These are phyloP conservation scores for Candida qinlingensis DNA, from an alignment of 805 yeast genomes.

Conservation along the genomic window DNA sequence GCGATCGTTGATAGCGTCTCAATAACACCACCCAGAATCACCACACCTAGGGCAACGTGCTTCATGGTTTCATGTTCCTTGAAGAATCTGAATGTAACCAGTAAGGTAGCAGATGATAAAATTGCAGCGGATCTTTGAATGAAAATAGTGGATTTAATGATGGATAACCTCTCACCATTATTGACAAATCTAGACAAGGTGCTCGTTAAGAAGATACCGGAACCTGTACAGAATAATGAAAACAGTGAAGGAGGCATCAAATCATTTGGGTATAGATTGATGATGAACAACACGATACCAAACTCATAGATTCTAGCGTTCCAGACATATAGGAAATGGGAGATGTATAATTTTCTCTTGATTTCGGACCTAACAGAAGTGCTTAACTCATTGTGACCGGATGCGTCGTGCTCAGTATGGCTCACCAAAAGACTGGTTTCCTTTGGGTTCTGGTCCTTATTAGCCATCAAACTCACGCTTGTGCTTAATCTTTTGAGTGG, in stretches of 20 bases:
- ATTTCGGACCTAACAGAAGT: background rate
- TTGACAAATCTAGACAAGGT: slow-evolving; percentile 28
- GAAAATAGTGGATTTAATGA: slow-evolving; percentile 29
- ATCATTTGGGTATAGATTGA: slow-evolving; percentile 29
- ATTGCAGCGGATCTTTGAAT: slow-evolving; percentile 20
- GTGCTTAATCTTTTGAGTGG: too few relatives aligned
- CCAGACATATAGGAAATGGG: slow-evolving; percentile 35
- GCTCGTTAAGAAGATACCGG: slow-evolving; percentile 26
- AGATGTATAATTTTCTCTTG: slow-evolving; percentile 20
- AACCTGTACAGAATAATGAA: slow-evolving; percentile 26
- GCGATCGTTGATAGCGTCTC: slow-evolving; percentile 30
- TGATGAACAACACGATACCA: slow-evolving; percentile 32
- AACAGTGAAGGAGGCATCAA: slow-evolving; percentile 32
- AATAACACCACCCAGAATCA: slow-evolving; percentile 27
- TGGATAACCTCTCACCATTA: slow-evolving; percentile 24
- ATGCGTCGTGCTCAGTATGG: too few relatives aligned
- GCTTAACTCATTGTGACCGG: background rate
- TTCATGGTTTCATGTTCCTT: slow-evolving; percentile 7
- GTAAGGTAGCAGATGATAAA: slow-evolving; percentile 6
- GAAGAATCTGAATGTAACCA: slow-evolving; percentile 13
- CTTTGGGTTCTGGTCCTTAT: background rate
- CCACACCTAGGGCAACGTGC: slow-evolving; percentile 14
- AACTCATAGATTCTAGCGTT: slow-evolving; percentile 35
- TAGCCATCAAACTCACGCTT: background rate
- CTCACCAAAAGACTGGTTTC: background rate